Percentiles rank a stretch among this genome's conserved stretches.
phyloP scores from a whole-genome alignment of 2,329 filamentous ascomycete species.

The Exophiala sideris region DNA sequence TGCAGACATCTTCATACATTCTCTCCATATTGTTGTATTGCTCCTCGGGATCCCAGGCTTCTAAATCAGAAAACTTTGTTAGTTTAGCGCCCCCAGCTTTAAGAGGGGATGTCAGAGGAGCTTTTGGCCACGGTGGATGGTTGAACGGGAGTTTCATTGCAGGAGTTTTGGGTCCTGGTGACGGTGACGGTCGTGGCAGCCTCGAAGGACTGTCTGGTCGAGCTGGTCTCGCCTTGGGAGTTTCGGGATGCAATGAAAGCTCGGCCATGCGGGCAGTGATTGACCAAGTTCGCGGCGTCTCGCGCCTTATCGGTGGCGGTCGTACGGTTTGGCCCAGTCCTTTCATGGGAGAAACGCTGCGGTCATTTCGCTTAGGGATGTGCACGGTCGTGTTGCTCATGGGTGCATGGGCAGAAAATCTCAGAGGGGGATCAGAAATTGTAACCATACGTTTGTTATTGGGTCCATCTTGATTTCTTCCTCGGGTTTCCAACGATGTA shows the following conservation, averaged over 20 bases:
- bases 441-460: slow-evolving; percentile 54
- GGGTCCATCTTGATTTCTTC: slow-evolving; percentile 36
- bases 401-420: slow-evolving; percentile 15
- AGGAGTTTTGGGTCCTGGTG: slow-evolving; percentile 32
- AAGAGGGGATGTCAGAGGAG: slow-evolving; percentile 31
- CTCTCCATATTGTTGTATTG: slow-evolving; percentile 73
- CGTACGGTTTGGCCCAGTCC: background rate
- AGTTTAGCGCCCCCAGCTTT: slow-evolving; percentile 53
- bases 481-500: slow-evolving; percentile 42
- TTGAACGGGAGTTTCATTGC: slow-evolving; percentile 32
- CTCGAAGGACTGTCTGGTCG: slow-evolving; percentile 24
- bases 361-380: slow-evolving; percentile 17
- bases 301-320: background rate
- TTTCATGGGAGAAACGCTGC: slow-evolving; percentile 10
- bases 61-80: slow-evolving; percentile 69
- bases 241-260: slow-evolving; percentile 27
- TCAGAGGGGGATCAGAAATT: slow-evolving; percentile 33
- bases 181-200: slow-evolving; percentile 20
- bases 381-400: slow-evolving; percentile 13
- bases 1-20: slow-evolving; percentile 68
- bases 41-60: slow-evolving; percentile 77
- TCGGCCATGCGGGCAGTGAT: slow-evolving; percentile 27
- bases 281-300: slow-evolving; percentile 11
- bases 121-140: slow-evolving; percentile 34
- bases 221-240: slow-evolving; percentile 6